Conservation (phyloP, 768 basidiomycete genomes). For the Lactarius pseudohatsudake region DNA sequence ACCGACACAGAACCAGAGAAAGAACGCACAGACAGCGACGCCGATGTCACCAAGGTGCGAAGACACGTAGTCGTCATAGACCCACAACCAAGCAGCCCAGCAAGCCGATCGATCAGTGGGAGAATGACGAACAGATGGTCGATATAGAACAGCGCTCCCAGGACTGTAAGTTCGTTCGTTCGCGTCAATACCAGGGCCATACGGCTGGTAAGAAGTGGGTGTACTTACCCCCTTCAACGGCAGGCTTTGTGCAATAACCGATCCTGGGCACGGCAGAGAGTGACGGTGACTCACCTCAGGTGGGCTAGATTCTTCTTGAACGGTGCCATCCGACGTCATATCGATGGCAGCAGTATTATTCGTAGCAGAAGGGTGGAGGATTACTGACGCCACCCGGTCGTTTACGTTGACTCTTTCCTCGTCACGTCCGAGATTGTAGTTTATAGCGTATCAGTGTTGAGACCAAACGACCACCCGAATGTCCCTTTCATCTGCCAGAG, state of each 20-base stretch:
- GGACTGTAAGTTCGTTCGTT: not conserved
- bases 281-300: not conserved
- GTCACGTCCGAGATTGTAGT: not conserved
- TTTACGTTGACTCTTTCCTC: slow-evolving; percentile 4
- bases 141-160: not conserved
- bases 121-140: not conserved
- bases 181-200: not conserved
- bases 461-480: not conserved
- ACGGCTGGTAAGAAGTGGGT: not conserved
- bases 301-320: not conserved
- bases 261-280: not conserved
- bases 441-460: not conserved
- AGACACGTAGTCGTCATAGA: not conserved
- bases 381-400: not conserved
- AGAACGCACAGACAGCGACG: not conserved
- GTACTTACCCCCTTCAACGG: slow-evolving; percentile 12
- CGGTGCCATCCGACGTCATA: too few relatives aligned
- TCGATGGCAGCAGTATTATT: not conserved
- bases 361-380: not conserved
- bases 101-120: not conserved
- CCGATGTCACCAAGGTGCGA: not conserved
- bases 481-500: not conserved
- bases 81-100: not conserved
- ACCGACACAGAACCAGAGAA: not conserved
- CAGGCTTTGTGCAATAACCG: not conserved